Evolutionary conservation across 768 basidiomycete species (phyloP).

Genomic region (Chalciporus chontae): DNA sequence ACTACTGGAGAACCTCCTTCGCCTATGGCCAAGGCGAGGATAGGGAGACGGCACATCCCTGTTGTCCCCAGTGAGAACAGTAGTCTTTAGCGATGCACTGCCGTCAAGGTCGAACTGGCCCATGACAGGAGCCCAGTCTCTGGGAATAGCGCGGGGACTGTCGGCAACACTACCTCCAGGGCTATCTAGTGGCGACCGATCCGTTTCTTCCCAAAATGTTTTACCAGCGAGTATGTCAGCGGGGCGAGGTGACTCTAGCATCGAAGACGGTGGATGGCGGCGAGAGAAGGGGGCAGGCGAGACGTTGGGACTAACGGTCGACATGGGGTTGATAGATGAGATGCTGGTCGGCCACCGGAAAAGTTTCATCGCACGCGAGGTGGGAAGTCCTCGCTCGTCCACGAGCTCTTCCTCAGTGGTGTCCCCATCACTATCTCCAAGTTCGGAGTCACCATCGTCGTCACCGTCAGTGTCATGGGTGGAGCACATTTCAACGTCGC

Average conservation of each 20-base stretch:
- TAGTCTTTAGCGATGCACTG: constrained; percentile 15
- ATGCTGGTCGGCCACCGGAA: constrained; percentile 63
- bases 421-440: constrained; percentile 61
- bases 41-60: constrained; percentile 34
- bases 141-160: constrained; percentile 15
- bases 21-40: constrained; percentile 21
- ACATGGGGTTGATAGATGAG: constrained; percentile 68
- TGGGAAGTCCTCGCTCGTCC: constrained; percentile 69
- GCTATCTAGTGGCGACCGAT: constrained; percentile 36
- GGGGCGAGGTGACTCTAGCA: constrained; percentile 48
- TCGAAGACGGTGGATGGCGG: constrained; percentile 26
- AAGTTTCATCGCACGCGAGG: constrained; percentile 69
- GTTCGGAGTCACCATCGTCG: constrained; percentile 45
- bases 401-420: constrained; percentile 85
- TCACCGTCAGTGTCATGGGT: constrained; percentile 31
- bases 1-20: constrained; percentile 27
- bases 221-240: constrained; percentile 67
- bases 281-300: constrained; percentile 41
- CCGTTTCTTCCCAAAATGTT: constrained; percentile 48
- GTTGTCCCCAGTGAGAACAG: constrained; percentile 28
- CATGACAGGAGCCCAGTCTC: constrained; percentile 33
- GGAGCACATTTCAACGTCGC: constrained; percentile 48
- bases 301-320: constrained; percentile 61
- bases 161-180: constrained; percentile 32
- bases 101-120: constrained; percentile 33